Evolutionary conservation across 2,329 filamentous ascomycete genomes (phyloP).

Genomic region (Botrytis tulipae): DNA sequence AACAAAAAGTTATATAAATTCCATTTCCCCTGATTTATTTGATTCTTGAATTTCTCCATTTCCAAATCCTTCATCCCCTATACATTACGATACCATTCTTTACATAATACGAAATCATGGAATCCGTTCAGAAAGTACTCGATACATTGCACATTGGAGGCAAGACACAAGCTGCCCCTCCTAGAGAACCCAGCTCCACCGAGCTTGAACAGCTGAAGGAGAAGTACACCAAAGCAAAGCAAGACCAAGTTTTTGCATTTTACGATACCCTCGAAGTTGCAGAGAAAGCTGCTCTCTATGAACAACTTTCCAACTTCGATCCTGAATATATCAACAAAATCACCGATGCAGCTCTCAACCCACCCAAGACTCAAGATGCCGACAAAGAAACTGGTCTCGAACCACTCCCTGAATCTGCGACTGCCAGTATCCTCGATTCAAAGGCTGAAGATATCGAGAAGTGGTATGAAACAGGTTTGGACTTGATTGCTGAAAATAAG

Average conservation of each 20-base stretch:
- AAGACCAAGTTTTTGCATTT: slow-evolving; percentile 83
- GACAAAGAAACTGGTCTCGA: slow-evolving; percentile 55
- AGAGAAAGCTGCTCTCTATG: slow-evolving; percentile 76
- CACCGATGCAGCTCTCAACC: slow-evolving; percentile 76
- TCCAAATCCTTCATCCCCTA: not conserved
- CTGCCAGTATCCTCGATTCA: slow-evolving; percentile 89
- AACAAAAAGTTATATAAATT: slow-evolving; percentile 14
- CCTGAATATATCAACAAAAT: slow-evolving; percentile 86
- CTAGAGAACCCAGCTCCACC: slow-evolving; percentile 40
- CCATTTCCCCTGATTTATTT: not conserved
- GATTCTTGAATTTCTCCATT: not conserved
- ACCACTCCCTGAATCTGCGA: slow-evolving; percentile 81
- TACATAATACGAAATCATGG: slow-evolving; percentile 30
- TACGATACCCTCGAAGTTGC: slow-evolving; percentile 72
- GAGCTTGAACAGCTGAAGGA: slow-evolving; percentile 56
- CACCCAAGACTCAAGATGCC: slow-evolving; percentile 55
- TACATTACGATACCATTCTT: too few relatives aligned
- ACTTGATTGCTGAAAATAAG: slow-evolving; percentile 65
- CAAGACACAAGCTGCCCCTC: slow-evolving; percentile 33
- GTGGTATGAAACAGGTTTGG: slow-evolving; percentile 76
- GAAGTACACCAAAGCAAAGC: slow-evolving; percentile 71
- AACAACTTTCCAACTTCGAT: slow-evolving; percentile 79
- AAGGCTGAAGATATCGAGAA: slow-evolving; percentile 70
- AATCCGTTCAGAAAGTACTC: slow-evolving; percentile 47
- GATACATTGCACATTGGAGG: slow-evolving; percentile 45